Evolutionary conservation across 768 basidiomycete species (phyloP).

Genomic region (Agrocybe praecox): DNA sequence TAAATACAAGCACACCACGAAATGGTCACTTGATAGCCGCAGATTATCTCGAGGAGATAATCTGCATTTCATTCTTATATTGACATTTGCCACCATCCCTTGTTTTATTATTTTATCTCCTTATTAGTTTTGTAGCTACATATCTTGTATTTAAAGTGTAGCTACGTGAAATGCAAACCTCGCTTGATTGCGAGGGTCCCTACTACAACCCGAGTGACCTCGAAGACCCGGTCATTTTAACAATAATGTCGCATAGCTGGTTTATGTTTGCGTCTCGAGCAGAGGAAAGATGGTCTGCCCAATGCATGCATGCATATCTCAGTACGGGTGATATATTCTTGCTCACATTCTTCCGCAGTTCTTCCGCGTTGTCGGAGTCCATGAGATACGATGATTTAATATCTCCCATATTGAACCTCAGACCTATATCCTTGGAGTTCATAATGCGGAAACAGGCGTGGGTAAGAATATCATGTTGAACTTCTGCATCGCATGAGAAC

Average conservation of each 20-base stretch:
- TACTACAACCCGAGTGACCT: no score
- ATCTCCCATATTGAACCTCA: conserved; percentile 23
- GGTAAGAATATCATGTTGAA: conserved; percentile 8
- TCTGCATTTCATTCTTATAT: no score
- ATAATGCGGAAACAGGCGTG: conserved; percentile 19
- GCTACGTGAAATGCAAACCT: no score
- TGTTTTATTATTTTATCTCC: no score
- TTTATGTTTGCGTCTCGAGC: not conserved
- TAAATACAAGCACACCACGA: no score
- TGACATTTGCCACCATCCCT: no score
- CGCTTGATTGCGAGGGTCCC: no score
- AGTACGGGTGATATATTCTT: conserved; percentile 12
- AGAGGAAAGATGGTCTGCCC: conserved; percentile 12
- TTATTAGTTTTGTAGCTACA: no score
- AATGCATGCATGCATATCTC: conserved; percentile 11
- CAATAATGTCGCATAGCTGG: no score
- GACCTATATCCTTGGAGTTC: not conserved
- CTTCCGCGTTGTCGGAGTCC: conserved; percentile 6
- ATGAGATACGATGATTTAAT: conserved; percentile 18
- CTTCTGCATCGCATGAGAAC: conserved; percentile 1
- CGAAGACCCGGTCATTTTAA: not conserved
- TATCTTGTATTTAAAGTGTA: no score
- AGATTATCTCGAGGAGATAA: no score
- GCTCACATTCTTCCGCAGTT: not conserved
- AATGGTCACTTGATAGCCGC: no score